These are phyloP conservation scores for Calonectria pauciramosa DNA, from an alignment of 2,329 filamentous ascomycete species.

Conservation along the genomic window DNA sequence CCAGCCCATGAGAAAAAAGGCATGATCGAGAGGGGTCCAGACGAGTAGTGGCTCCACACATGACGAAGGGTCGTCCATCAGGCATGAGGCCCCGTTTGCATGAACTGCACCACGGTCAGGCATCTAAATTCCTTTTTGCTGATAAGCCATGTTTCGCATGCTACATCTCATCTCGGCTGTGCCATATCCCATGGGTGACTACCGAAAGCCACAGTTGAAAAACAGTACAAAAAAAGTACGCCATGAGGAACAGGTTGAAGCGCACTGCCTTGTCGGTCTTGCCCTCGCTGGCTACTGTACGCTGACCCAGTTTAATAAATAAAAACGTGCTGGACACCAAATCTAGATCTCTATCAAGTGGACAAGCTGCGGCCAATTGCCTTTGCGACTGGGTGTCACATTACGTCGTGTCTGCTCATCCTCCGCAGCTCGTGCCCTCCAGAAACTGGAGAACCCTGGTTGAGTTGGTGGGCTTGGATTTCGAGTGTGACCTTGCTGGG, in stretches of 20 bases:
- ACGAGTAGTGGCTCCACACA: not conserved
- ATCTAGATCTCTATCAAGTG: constrained; percentile 14
- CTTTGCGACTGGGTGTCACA: constrained; percentile 6
- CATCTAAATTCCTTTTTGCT: constrained; percentile 1
- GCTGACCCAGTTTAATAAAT: not conserved
- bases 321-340: not conserved
- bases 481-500: constrained; percentile 3
- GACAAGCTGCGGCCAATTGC: not conserved
- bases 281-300: not conserved
- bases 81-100: not conserved
- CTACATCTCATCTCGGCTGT: not conserved
- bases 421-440: constrained; percentile 3
- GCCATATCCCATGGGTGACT: not conserved
- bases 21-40: not conserved
- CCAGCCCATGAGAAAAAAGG: not conserved
- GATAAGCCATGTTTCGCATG: not conserved
- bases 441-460: constrained; percentile 22
- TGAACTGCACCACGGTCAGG: constrained; percentile 18
- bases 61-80: not conserved
- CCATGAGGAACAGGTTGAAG: not conserved
- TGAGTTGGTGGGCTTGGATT: constrained; percentile 12
- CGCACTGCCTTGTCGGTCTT: not conserved
- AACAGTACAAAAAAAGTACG: not conserved
- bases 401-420: constrained; percentile 13
- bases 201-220: not conserved